Evolutionary conservation across 805 yeast genomes (phyloP).

Genomic region (Kazachstania africana): DNA sequence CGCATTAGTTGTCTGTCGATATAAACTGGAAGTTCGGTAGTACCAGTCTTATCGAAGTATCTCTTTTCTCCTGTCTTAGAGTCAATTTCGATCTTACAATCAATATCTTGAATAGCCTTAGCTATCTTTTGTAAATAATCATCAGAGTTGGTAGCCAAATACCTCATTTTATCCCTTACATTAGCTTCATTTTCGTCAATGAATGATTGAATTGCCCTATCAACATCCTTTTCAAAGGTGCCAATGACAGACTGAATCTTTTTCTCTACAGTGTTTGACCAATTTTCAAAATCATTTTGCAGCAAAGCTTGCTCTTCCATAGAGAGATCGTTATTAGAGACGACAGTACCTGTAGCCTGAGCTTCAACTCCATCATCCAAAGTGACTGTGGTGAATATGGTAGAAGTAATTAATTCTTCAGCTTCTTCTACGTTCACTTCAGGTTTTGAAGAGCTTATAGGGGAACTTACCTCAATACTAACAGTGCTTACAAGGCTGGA

Average conservation of each 20-base stretch:
- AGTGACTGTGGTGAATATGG: constrained; percentile 12
- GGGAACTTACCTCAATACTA: too few species aligned
- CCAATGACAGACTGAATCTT: constrained; percentile 30
- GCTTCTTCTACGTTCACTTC: too few species aligned
- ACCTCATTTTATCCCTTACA: constrained; percentile 27
- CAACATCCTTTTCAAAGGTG: constrained; percentile 30
- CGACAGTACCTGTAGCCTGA: constrained; percentile 3
- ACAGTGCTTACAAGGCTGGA: too few species aligned
- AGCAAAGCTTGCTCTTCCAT: constrained; percentile 16
- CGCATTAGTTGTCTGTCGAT: constrained; percentile 39
- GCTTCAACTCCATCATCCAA: constrained; percentile 7
- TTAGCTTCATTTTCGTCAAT: constrained; percentile 20
- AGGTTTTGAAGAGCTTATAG: too few species aligned
- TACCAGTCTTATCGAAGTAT: constrained; percentile 26
- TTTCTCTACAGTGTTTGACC: constrained; percentile 28
- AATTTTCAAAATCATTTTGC: constrained; percentile 27
- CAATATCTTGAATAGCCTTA: constrained; percentile 28
- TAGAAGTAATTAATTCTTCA: constrained; percentile 11
- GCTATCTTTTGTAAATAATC: constrained; percentile 20
- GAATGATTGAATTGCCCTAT: constrained; percentile 18
- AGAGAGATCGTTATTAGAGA: constrained; percentile 4
- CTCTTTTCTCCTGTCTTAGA: constrained; percentile 25
- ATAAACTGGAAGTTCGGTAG: constrained; percentile 26
- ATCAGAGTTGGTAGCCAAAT: constrained; percentile 20
- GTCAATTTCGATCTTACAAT: constrained; percentile 24